Percentiles rank a stretch among this genome's conserved stretches.
phyloP scores from a whole-genome alignment of 495 filamentous ascomycete genomes.

The Neurospora tetraspora region DNA sequence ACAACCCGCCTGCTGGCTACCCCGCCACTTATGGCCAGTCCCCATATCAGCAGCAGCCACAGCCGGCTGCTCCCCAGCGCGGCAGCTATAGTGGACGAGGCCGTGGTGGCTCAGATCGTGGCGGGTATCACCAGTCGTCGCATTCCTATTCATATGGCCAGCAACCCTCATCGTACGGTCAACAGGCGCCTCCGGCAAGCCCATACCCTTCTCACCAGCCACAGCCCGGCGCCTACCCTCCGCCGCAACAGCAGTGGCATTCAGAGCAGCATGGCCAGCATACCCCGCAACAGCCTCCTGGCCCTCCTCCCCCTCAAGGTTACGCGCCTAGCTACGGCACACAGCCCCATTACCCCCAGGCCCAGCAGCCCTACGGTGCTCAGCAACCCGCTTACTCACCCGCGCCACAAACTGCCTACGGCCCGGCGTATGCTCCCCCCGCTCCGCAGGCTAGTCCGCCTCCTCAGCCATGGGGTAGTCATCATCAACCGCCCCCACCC shows the following conservation, averaged over 20 bases:
- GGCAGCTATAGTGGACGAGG: slow-evolving; percentile 24
- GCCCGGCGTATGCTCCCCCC: slow-evolving; percentile 23
- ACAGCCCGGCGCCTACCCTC: background rate
- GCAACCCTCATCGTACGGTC: slow-evolving; percentile 15
- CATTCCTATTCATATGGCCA: slow-evolving; percentile 16
- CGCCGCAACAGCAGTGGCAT: slow-evolving; percentile 15
- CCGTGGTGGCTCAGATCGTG: slow-evolving; percentile 25
- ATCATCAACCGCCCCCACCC: slow-evolving; percentile 29
- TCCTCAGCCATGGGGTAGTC: slow-evolving; percentile 23
- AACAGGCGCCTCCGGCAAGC: slow-evolving; percentile 14
- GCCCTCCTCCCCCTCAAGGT: slow-evolving; percentile 33
- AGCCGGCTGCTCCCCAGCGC: slow-evolving; percentile 14
- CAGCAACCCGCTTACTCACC: slow-evolving; percentile 20
- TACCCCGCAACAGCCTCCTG: slow-evolving; percentile 6
- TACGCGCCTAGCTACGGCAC: slow-evolving; percentile 45
- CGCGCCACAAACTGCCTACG: slow-evolving; percentile 22
- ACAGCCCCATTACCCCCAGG: slow-evolving; percentile 31
- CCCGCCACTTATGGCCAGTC: slow-evolving; percentile 25
- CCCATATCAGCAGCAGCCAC: slow-evolving; percentile 14
- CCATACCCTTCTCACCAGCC: slow-evolving; percentile 11
- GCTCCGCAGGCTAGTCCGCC: slow-evolving; percentile 23
- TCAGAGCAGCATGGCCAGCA: slow-evolving; percentile 16
- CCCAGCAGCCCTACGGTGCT: slow-evolving; percentile 11
- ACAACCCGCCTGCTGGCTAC: slow-evolving; percentile 18
- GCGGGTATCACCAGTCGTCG: slow-evolving; percentile 20